phyloP scores from a whole-genome alignment of 2,329 filamentous ascomycete genomes.

The Penicillium sp. region DNA sequence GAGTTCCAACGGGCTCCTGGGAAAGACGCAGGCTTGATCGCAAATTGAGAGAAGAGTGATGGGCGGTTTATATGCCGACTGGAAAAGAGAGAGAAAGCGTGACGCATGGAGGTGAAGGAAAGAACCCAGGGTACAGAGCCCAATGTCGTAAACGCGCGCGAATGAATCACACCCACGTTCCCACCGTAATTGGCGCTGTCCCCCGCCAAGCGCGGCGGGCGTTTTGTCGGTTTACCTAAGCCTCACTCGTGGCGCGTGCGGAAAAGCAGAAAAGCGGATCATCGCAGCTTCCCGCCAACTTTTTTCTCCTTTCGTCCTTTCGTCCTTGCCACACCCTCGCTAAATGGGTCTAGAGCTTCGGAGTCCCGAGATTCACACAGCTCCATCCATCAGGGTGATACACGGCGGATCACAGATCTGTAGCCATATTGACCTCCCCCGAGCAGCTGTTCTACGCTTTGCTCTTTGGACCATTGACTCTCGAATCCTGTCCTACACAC shows the following conservation, averaged over 20 bases:
- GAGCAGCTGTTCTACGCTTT: constrained; percentile 10
- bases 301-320: constrained; percentile 14
- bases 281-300: constrained; percentile 9
- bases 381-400: not conserved
- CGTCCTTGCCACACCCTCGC: constrained; percentile 4
- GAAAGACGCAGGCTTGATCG: not conserved
- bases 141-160: constrained; percentile 1
- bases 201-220: not conserved
- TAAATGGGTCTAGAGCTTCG: constrained; percentile 1
- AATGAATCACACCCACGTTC: constrained; percentile 4
- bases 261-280: constrained; percentile 14
- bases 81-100: constrained; percentile 9
- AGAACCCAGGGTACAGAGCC: not conserved
- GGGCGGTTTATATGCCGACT: constrained; percentile 10
- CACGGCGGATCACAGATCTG: constrained; percentile 4
- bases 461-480: constrained; percentile 1
- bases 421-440: constrained; percentile 1
- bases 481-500: constrained; percentile 14
- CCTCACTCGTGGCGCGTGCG: constrained; percentile 11
- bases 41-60: constrained; percentile 1
- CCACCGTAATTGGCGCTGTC: constrained; percentile 9
- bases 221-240: constrained; percentile 20
- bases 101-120: constrained; percentile 20
- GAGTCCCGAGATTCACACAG: not conserved
- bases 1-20: constrained; percentile 7